Conservation (phyloP, 1,284 basidiomycete species). For the Fomitiporia mediterranea region DNA sequence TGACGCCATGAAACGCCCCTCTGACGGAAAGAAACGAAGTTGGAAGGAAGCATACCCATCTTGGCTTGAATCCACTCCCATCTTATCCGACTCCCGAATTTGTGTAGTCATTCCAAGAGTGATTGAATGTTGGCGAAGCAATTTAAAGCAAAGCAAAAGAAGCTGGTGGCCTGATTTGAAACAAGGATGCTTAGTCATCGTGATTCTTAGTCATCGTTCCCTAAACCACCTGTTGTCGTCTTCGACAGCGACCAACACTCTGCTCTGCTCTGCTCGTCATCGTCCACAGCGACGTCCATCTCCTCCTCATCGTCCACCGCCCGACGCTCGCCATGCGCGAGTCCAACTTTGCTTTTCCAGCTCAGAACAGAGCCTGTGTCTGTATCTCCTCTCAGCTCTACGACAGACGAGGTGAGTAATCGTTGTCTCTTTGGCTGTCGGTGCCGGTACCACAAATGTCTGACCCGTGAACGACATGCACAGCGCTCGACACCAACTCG, state of each 20-base stretch:
- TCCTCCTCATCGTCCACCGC: not conserved
- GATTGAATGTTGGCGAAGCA: too few species aligned
- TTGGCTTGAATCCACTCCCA: too few species aligned
- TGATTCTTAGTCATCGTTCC: conserved; percentile 7
- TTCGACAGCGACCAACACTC: conserved; percentile 6
- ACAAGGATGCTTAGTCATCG: not conserved
- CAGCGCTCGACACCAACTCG: conserved; percentile 92
- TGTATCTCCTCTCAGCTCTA: conserved; percentile 94
- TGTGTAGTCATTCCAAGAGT: too few species aligned
- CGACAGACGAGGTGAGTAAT: conserved; percentile 82
- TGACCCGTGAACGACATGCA: conserved; percentile 11
- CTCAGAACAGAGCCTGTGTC: conserved; percentile 93
- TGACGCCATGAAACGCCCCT: too few species aligned
- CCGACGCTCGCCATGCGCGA: conserved; percentile 72
- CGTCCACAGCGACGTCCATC: not conserved
- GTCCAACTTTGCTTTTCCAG: conserved; percentile 93
- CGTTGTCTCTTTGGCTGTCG: not conserved
- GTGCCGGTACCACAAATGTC: not conserved
- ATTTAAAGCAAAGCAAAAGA: too few species aligned
- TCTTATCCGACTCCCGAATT: too few species aligned
- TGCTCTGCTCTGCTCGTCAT: conserved; percentile 1
- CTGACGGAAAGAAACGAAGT: too few species aligned
- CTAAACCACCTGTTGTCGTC: conserved; percentile 7
- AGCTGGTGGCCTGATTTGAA: not conserved
- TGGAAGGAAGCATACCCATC: too few species aligned